Base-by-base conservation (phyloP, 2,329 filamentous ascomycete species). In the Fusarium chlamydosporum region DNA sequence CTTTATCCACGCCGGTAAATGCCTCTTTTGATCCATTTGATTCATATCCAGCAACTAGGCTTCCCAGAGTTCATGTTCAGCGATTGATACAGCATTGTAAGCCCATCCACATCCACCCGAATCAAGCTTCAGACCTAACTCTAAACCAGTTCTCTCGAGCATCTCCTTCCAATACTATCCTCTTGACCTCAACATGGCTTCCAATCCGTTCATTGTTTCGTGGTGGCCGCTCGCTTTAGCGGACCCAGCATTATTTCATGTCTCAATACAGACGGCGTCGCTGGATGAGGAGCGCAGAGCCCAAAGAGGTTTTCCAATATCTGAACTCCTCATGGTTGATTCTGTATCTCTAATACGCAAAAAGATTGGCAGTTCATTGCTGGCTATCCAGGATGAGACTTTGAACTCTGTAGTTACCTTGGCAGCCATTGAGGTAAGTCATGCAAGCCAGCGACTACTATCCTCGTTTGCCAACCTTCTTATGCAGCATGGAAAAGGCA, bases 91-190 rank as follows among this genome's bases (percentile, higher is more conserved):
- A 87, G 66, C 80, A 80, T 68, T 88, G 86, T 88, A 80, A 63
- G 79, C 23, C 48, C 26, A 42, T 7, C 34, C 43, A 61, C 35
- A 4, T 52, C n/a, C n/a, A 13, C 26, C 18, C 37, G n/a, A 43
- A 8, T 11, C 18, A 7, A 16, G 33, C 15, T 9, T 27, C 6
- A 7, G 16, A 16, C 70, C 76, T 75, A 38, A 73, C 54, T 4
- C n/a, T 40, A 13, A 56, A 86, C 84, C 55, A 87, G 86, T 89
- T 64, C 76, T 88, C 5, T 80, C 82, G 41, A 86, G 84, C 43
- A 88, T 89, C 46, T 85, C 86, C 0, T 88, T 88, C 51, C 83
- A 88, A 65, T 88, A 88, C 69, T 88, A 88, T 68, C 86, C 86
- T 1, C 77, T 88, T 20, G 86, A 88, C 52, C 76, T 86, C 9